Evolutionary conservation across 805 yeast genomes (phyloP).

Genomic region (Sugiyamaella marilandica): DNA sequence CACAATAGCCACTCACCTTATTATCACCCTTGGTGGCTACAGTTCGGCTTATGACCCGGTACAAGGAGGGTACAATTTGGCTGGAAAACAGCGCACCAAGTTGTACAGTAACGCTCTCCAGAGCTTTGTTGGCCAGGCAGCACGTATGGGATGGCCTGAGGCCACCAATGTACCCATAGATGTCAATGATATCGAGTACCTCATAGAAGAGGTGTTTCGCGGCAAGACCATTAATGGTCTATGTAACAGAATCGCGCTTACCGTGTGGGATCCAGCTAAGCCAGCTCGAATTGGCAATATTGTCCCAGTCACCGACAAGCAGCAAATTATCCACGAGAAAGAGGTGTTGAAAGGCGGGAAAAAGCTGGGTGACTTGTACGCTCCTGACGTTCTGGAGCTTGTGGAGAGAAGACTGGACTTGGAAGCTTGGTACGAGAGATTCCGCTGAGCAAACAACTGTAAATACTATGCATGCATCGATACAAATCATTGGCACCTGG

Average conservation of each 20-base stretch:
- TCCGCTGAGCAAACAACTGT: constrained; percentile 21
- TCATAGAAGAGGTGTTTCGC: constrained; percentile 86
- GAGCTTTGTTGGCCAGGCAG: constrained; percentile 80
- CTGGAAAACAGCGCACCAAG: constrained; percentile 75
- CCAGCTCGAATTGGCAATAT: constrained; percentile 71
- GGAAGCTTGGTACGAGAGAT: constrained; percentile 68
- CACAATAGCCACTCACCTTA: constrained; percentile 76
- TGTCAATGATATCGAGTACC: constrained; percentile 67
- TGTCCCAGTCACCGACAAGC: constrained; percentile 84
- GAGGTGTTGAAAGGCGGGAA: constrained; percentile 69
- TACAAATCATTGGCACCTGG: no score
- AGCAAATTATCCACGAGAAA: constrained; percentile 74
- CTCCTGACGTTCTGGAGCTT: constrained; percentile 50
- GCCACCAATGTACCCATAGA: constrained; percentile 72
- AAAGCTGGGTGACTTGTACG: constrained; percentile 56
- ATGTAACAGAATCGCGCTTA: constrained; percentile 71
- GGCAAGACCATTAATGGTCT: constrained; percentile 85
- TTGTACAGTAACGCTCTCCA: constrained; percentile 79
- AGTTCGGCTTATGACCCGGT: constrained; percentile 33
- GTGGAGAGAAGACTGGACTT: constrained; percentile 66
- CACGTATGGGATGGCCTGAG: constrained; percentile 58
- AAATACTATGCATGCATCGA: no score
- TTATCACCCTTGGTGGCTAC: constrained; percentile 79
- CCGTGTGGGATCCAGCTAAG: constrained; percentile 73
- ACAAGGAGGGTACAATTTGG: constrained; percentile 67